Conservation (phyloP, 2,329 filamentous ascomycete genomes). For the Lithohypha guttulata region DNA sequence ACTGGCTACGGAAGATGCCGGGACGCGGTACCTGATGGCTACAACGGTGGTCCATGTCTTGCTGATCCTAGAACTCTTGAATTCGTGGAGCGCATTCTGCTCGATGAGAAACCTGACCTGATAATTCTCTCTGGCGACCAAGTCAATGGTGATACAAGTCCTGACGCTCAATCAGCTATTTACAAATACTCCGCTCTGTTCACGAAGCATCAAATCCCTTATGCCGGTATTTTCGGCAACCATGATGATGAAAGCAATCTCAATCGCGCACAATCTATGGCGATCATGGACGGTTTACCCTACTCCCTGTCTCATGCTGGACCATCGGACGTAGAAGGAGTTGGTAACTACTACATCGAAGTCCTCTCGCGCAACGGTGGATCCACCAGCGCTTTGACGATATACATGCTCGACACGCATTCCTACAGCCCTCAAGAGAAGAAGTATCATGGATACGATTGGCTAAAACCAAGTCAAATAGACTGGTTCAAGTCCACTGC, state of each 20-base stretch:
- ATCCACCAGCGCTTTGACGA: constrained; percentile 77
- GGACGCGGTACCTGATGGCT: constrained; percentile 66
- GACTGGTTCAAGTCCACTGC: constrained; percentile 84
- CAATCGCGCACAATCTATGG: constrained; percentile 68
- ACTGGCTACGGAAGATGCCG: constrained; percentile 79
- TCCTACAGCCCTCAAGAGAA: constrained; percentile 82
- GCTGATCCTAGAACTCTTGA: constrained; percentile 86
- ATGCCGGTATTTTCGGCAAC: constrained; percentile 90
- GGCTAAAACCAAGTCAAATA: constrained; percentile 90
- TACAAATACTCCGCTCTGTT: constrained; percentile 86
- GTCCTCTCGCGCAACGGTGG: constrained; percentile 68
- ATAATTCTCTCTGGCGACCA: constrained; percentile 90
- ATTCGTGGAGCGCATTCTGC: constrained; percentile 71
- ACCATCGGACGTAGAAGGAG: constrained; percentile 71
- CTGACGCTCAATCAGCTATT: constrained; percentile 82
- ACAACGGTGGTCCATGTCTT: constrained; percentile 69
- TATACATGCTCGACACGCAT: constrained; percentile 94
- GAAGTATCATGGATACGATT: constrained; percentile 87
- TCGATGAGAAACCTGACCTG: constrained; percentile 87
- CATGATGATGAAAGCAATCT: constrained; percentile 89
- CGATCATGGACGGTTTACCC: constrained; percentile 71
- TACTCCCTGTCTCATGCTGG: constrained; percentile 81
- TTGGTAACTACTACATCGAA: constrained; percentile 92
- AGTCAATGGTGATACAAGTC: constrained; percentile 85
- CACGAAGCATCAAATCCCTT: constrained; percentile 78